Conservation (phyloP, 192 early-diverging fungal genomes). For the Chytriomyces hyalinus region DNA sequence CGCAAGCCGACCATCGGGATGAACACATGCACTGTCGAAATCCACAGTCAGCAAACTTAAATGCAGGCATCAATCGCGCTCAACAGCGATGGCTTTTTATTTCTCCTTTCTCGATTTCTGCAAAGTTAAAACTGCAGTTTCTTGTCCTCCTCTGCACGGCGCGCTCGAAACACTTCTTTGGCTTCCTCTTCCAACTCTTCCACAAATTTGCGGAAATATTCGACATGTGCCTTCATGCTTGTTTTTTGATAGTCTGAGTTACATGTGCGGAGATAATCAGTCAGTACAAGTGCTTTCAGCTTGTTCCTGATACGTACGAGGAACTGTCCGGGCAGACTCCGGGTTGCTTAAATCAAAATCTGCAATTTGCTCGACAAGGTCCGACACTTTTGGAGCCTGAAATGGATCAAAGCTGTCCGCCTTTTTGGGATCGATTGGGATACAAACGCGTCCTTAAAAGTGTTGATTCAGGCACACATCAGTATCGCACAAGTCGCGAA, state of each 20-base stretch:
- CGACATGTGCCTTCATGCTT: constrained; percentile 36
- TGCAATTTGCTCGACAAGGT: constrained; percentile 72
- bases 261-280: background rate
- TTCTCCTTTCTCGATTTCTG: no score
- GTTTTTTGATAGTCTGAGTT: constrained; percentile 32
- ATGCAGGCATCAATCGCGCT: no score
- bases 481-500: background rate
- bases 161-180: constrained; percentile 16
- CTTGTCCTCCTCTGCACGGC: constrained; percentile 39
- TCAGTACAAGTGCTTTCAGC: background rate
- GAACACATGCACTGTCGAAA: no score
- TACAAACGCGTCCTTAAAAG: constrained; percentile 79
- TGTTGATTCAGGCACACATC: background rate
- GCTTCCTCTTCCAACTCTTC: constrained; percentile 31
- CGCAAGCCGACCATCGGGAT: no score
- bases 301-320: background rate
- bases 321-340: background rate
- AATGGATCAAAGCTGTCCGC: constrained; percentile 88
- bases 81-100: no score
- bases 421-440: constrained; percentile 79
- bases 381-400: constrained; percentile 72
- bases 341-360: constrained; percentile 22
- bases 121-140: constrained; percentile 37
- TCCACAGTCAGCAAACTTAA: no score
- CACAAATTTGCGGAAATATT: constrained; percentile 40